A percentile compares a stretch with the other conserved stretches of the same genome.
Conservation (phyloP, 495 filamentous ascomycete genomes). For the Pseudotulostoma volvatum region DNA sequence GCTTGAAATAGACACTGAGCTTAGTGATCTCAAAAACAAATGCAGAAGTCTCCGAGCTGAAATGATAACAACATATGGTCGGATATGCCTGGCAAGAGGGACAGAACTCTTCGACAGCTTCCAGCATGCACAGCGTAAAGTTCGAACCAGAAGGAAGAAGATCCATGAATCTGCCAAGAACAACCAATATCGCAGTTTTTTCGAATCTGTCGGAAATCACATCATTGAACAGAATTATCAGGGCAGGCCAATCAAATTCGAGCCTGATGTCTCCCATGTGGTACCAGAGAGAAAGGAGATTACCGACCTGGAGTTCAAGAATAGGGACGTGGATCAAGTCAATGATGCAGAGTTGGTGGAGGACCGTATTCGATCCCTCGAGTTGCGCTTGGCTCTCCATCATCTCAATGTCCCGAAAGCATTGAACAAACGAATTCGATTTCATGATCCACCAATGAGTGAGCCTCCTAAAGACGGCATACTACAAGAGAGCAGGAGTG, state of each 20-base stretch:
- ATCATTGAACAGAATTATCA: constrained; percentile 10
- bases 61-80: background rate
- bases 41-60: background rate
- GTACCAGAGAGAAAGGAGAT: constrained; percentile 9
- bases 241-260: constrained; percentile 6
- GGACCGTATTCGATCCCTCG: constrained; percentile 11
- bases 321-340: constrained; percentile 9
- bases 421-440: constrained; percentile 5
- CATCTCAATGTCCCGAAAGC: constrained; percentile 6
- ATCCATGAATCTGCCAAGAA: constrained; percentile 4
- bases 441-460: background rate
- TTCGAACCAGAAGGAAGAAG: constrained; percentile 6
- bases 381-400: constrained; percentile 10
- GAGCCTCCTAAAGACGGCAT: background rate
- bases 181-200: constrained; percentile 4
- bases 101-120: constrained; percentile 4
- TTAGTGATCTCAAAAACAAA: constrained; percentile 4
- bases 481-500: constrained; percentile 3
- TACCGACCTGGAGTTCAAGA: constrained; percentile 12
- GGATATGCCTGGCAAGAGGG: constrained; percentile 1
- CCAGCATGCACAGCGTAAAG: constrained; percentile 3
- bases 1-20: constrained; percentile 4
- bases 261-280: constrained; percentile 3
- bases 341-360: constrained; percentile 8
- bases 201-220: constrained; percentile 8